phyloP scores from a whole-genome alignment of 805 yeast genomes.

The Hanseniaspora vineae region DNA sequence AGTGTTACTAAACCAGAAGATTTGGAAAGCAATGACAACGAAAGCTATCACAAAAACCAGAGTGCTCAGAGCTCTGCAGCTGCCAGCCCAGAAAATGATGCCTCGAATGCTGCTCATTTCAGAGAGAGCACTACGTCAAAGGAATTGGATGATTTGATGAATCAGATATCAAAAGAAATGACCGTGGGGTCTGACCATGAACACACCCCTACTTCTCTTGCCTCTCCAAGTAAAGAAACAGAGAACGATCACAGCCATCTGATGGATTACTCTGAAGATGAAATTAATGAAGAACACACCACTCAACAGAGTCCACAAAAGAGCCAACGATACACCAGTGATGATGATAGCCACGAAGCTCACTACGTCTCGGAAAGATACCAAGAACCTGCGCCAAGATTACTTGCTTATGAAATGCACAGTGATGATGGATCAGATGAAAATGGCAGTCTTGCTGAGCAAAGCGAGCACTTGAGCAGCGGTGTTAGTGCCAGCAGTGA shows the following conservation, averaged over 20 bases:
- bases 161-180: slow-evolving; percentile 22
- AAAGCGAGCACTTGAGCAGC: no score
- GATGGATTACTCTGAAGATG: neutral
- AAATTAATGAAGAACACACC: slow-evolving; percentile 6
- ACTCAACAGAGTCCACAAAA: slow-evolving; percentile 4
- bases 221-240: neutral
- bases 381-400: neutral
- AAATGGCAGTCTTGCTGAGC: no score
- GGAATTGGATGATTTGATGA: slow-evolving; percentile 20
- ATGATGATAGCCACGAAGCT: slow-evolving; percentile 11
- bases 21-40: slow-evolving; percentile 2
- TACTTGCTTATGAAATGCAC: neutral
- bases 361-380: slow-evolving; percentile 2
- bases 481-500: no score
- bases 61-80: neutral
- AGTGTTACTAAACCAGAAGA: slow-evolving; percentile 6
- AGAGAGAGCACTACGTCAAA: slow-evolving; percentile 13
- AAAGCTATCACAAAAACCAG: neutral
- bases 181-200: slow-evolving; percentile 6
- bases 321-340: neutral
- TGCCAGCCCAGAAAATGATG: neutral
- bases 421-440: neutral
- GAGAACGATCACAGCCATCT: neutral
- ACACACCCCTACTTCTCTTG: neutral
- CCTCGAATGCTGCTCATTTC: slow-evolving; percentile 1